Evolutionary conservation across 129 eudicot species (phyloP), one percentile per base, ranked within the genome.

Genomic region (Scalesia atractyloides): DNA sequence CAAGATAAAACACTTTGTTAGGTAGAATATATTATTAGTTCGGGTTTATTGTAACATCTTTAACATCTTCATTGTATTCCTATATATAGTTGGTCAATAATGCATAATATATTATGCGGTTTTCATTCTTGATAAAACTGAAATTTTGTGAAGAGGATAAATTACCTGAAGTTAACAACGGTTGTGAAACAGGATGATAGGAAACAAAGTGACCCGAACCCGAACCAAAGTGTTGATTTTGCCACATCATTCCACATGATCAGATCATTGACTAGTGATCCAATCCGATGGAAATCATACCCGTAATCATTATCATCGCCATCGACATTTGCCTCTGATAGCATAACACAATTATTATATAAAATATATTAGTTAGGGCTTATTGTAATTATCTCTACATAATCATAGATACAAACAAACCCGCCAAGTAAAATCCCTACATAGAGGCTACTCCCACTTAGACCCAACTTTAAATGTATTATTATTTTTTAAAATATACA

Each of bases 241-340:
- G 98, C 89, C 1, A 84, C 84, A 77, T 94, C 98, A 75, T 85
- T 94, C 98, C 98, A 94, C 98, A 90, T 86, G 26, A 88, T 76
- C 66, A 94, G 73, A 71, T 90, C 98, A 65, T 49, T 77, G 7
- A 90, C 22, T 73, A 90, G 51, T 48, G 76, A 76, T 16, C 91
- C 96, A 51, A 94, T 73, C 79, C 82, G 78, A 73, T 90, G 89
- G 9, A 90, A 80, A 82, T 84, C 75, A 69, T 83, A 81, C 76
- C 81, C 90, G 69, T 70, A 79, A 36, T 78, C 89, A 19, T 57
- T 89, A 43, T 83, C 82, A 0, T 41, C 46, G 10, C 10, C 10
- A 7, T 41, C 46, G 1, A 41, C 46, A 50, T 41, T 73, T 18
- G 76, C 73, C 73, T 74, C 96, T 89, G 69, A 64, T 60, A 62